phyloP scores from a whole-genome alignment of 1,139 yeast species.

The Hyphopichia buzzinii region DNA sequence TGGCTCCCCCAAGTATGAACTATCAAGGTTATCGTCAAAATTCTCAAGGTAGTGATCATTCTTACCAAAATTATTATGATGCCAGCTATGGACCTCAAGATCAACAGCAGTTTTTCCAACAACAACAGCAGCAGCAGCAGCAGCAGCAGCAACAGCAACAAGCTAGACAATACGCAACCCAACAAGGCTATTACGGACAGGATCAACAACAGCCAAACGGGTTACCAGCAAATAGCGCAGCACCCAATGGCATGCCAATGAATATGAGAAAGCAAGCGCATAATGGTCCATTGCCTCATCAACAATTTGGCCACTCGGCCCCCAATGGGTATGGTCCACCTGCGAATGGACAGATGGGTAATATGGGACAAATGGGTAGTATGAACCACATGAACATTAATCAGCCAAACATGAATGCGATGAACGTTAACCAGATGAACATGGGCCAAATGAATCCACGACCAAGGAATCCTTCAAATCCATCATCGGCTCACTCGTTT shows the following conservation, averaged over 20 bases:
- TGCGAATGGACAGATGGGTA: background rate
- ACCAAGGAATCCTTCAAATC: background rate
- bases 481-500: constrained; percentile 5
- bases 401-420: constrained; percentile 6
- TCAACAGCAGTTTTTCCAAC: constrained; percentile 6
- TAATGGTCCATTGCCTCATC: constrained; percentile 15
- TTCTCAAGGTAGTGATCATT: constrained; percentile 2
- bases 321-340: background rate
- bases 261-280: constrained; percentile 18
- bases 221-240: constrained; percentile 34
- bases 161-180: constrained; percentile 4
- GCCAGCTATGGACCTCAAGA: constrained; percentile 1
- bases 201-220: constrained; percentile 36
- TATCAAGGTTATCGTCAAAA: background rate
- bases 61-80: constrained; percentile 1
- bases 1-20: background rate
- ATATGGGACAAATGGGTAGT: constrained; percentile 3
- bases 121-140: constrained; percentile 15
- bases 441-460: constrained; percentile 1
- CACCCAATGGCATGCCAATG: constrained; percentile 27
- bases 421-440: constrained; percentile 2
- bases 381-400: constrained; percentile 6
- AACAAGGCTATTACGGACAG: constrained; percentile 11
- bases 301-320: constrained; percentile 5
- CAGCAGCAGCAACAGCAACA: constrained; percentile 14